Evolutionary conservation across 2,329 filamentous ascomycete species (phyloP), one percentile per base, ranked within the genome.

Genomic region (Aureobasidium leucospermi): DNA sequence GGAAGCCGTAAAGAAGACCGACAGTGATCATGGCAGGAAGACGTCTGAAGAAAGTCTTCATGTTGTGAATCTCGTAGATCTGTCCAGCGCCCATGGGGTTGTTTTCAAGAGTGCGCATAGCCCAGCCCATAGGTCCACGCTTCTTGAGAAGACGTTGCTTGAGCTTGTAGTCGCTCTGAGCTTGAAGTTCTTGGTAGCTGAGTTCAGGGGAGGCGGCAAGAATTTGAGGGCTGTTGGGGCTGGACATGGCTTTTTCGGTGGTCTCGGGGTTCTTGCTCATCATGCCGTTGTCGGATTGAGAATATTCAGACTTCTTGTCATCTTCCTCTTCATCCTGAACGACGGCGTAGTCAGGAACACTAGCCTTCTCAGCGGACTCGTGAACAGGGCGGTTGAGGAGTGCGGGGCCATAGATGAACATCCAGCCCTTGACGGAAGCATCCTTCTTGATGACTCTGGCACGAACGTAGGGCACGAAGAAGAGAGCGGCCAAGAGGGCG

Each of bases 71-170:
- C 74, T 93, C 89, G 75, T 93, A 90, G 64, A 92, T 81, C 67
- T 85, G 79, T 55, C 89, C 89, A 16, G 84, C 71, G n/a, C 86
- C 86, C 74, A 90, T 82, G 48, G 84, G 87, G 77, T 91, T 88
- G 67, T 88, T 79, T 69, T 84, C 87, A 19, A 92, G 84, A 53
- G 79, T 83, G 66, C 89, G 87, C 86, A 93, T 89, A 39, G 87
- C 89, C 89, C 89, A 92, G 67, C 85, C 89, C n/a, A 93, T 79
- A 53, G 86, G 87, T 28, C 88, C 87, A 1, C 76, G 75, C 78
- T 80, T 71, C 81, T 76, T 59, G 82, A 39, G 39, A 8, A 56
- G 52, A 28, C 23, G 23, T 23, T 23, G 23, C 69, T 87, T 82
- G 6, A 52, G 48, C 39, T 39, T 38, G 48, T 29, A 13, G 32